phyloP scores from a whole-genome alignment of 805 yeast genomes.

The Nakazawaea pomicola region DNA sequence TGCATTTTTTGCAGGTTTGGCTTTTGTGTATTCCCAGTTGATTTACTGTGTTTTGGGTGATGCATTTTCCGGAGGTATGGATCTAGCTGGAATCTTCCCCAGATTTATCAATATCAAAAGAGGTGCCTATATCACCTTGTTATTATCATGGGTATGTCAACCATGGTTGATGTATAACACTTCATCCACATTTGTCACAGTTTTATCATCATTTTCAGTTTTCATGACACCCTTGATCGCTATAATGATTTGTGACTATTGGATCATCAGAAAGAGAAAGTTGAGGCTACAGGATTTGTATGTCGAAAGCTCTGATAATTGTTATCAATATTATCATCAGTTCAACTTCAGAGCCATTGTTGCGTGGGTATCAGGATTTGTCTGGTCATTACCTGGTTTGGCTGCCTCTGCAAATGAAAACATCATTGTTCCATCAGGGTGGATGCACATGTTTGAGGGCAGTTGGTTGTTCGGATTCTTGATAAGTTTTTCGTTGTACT shows the following conservation, averaged over 20 bases:
- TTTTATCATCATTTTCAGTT: constrained; percentile 34
- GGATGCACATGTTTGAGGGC: constrained; percentile 28
- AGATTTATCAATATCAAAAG: constrained; percentile 36
- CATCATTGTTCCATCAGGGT: constrained; percentile 18
- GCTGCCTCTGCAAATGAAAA: constrained; percentile 25
- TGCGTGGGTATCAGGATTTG: constrained; percentile 33
- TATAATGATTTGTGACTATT: constrained; percentile 32
- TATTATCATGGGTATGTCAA: constrained; percentile 28
- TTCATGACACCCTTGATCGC: constrained; percentile 34
- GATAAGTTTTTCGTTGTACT: constrained; percentile 33
- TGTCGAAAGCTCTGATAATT: constrained; percentile 20
- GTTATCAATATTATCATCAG: constrained; percentile 38
- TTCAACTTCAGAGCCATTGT: constrained; percentile 36
- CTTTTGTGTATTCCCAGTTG: constrained; percentile 32
- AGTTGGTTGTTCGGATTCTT: constrained; percentile 37
- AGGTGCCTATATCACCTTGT: constrained; percentile 39
- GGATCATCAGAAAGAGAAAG: constrained; percentile 32
- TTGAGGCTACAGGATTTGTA: constrained; percentile 37
- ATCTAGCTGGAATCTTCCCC: constrained; percentile 44
- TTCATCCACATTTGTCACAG: constrained; percentile 30
- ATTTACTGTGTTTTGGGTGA: constrained; percentile 35
- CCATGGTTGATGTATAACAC: constrained; percentile 37
- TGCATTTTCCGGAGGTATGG: constrained; percentile 45
- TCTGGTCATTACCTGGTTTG: constrained; percentile 48
- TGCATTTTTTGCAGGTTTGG: constrained; percentile 38